Percentiles rank a stretch among this genome's conserved stretches.
phyloP scores from a whole-genome alignment of 1,284 basidiomycete genomes.

The Veloboletus limbatus region DNA sequence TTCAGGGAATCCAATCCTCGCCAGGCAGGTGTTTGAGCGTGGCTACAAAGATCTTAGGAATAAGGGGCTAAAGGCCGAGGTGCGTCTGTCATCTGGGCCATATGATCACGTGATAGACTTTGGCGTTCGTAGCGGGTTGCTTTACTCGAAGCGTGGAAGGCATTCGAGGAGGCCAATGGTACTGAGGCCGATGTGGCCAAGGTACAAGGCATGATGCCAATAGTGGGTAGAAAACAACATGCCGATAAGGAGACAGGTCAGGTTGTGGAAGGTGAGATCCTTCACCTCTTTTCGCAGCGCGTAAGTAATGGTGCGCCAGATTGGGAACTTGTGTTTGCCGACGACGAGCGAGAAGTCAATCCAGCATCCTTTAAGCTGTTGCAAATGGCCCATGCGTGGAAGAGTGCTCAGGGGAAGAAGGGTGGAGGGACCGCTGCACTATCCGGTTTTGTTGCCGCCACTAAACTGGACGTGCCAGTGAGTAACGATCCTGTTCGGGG shows the following conservation, averaged over 20 bases:
- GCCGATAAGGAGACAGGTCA: constrained; percentile 83
- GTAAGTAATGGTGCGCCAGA: constrained; percentile 45
- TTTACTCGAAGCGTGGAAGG: constrained; percentile 90
- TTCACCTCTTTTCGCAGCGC: background rate
- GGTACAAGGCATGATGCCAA: constrained; percentile 89
- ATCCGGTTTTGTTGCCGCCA: constrained; percentile 46
- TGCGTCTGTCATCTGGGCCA: constrained; percentile 36
- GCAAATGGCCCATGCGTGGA: constrained; percentile 92
- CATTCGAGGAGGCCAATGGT: constrained; percentile 82
- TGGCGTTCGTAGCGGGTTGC: constrained; percentile 65
- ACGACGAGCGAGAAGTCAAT: constrained; percentile 91
- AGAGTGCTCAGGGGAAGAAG: constrained; percentile 46
- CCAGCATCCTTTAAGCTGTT: constrained; percentile 92
- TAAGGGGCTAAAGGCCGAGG: constrained; percentile 85
- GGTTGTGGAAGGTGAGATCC: constrained; percentile 74
- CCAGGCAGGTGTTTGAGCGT: constrained; percentile 78
- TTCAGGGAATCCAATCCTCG: constrained; percentile 65
- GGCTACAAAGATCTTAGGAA: constrained; percentile 84
- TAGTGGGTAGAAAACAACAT: constrained; percentile 81
- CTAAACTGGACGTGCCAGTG: constrained; percentile 21
- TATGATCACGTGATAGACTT: constrained; percentile 2
- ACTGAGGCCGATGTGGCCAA: constrained; percentile 64
- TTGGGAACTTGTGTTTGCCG: constrained; percentile 92
- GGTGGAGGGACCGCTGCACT: constrained; percentile 32
- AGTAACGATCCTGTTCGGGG: too few species aligned